phyloP scores from a whole-genome alignment of 139 green algal species.

The Astrephomene gubernaculifera region DNA sequence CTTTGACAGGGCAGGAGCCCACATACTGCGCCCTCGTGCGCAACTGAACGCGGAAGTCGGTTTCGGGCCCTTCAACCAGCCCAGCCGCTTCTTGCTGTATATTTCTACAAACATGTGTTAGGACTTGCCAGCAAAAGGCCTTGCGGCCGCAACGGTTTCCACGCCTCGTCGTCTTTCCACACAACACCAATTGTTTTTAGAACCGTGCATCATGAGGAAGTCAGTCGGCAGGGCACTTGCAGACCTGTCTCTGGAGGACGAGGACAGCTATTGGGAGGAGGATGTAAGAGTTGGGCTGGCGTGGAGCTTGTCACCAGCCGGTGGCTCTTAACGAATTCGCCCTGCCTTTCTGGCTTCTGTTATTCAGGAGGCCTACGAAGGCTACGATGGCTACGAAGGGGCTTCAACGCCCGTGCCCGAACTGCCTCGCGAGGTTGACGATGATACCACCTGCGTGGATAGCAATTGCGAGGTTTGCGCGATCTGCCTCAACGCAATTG shows the following conservation, averaged over 20 bases:
- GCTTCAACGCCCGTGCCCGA: neutral
- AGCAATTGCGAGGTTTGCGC: slow-evolving; percentile 72
- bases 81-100: neutral
- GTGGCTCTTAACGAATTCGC: too few relatives aligned
- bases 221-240: neutral
- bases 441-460: neutral
- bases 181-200: neutral
- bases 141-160: neutral
- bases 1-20: neutral
- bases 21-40: too few relatives aligned
- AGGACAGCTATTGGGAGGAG: slow-evolving; percentile 27
- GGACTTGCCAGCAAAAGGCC: too few relatives aligned
- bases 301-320: slow-evolving; percentile 1
- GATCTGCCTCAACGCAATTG: slow-evolving; percentile 82
- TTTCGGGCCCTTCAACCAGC: neutral
- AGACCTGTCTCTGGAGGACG: slow-evolving; percentile 15
- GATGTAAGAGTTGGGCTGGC: slow-evolving; percentile 9
- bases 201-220: neutral
- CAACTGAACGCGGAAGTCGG: slow-evolving; percentile 1
- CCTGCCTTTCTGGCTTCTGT: neutral
- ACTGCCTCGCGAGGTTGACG: neutral
- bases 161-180: neutral
- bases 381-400: neutral
- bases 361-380: slow-evolving; percentile 2
- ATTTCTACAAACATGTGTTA: neutral